Percentiles rank a stretch among this genome's conserved stretches.
These are phyloP conservation scores for Cordyceps cateniannulata DNA, from an alignment of 2,329 filamentous ascomycete species.

Conservation along the genomic window DNA sequence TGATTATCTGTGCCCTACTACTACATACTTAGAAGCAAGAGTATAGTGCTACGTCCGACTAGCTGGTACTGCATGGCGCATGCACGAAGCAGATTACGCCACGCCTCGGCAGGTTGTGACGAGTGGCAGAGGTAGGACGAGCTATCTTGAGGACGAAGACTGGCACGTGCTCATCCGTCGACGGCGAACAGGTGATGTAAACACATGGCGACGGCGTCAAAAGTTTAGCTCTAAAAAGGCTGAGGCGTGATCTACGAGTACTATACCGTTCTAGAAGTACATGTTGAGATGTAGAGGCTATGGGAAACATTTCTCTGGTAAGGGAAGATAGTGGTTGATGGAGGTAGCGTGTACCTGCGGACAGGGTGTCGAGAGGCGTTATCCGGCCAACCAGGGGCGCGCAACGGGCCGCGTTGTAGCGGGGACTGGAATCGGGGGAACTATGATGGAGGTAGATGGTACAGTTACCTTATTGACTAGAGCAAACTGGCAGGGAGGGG, in stretches of 20 bases:
- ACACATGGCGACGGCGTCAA: neutral
- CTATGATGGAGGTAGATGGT: neutral
- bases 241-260: neutral
- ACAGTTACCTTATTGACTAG: no score
- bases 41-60: no score
- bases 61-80: neutral
- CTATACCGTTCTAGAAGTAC: neutral
- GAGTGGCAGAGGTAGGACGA: neutral
- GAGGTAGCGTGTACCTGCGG: constrained; percentile 1
- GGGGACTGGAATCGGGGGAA: constrained; percentile 1
- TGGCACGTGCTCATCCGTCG: constrained; percentile 7
- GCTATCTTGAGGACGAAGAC: neutral
- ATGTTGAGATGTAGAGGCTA: neutral
- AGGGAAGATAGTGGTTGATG: neutral
- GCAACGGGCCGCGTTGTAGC: constrained; percentile 1
- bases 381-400: constrained; percentile 5
- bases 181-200: constrained; percentile 1
- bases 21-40: no score
- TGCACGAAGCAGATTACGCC: neutral
- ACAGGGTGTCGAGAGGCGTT: neutral
- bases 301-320: neutral
- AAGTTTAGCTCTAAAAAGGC: neutral
- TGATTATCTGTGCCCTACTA: neutral
- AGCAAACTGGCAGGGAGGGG: no score
- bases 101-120: constrained; percentile 9